phyloP scores from a whole-genome alignment of 495 filamentous ascomycete genomes.

The Xylaria venustula region DNA sequence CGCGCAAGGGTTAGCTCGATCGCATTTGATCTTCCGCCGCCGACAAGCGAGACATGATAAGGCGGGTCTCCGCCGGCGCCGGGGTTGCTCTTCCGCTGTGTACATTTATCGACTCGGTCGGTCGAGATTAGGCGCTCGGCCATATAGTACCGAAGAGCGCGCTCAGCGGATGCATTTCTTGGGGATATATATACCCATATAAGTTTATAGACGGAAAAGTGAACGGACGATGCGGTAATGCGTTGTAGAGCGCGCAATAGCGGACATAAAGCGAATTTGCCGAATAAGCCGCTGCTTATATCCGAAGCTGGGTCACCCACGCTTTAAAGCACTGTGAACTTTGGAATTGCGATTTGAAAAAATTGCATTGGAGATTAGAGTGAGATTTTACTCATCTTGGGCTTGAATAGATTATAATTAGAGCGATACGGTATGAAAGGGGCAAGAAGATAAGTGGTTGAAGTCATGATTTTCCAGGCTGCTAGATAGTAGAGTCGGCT shows the following conservation, averaged over 20 bases:
- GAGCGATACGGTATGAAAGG: too few species aligned
- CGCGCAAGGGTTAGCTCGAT: constrained; percentile 42
- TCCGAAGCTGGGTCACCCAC: background rate
- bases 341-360: background rate
- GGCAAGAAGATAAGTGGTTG: too few species aligned
- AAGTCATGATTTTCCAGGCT: too few species aligned
- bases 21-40: constrained; percentile 54
- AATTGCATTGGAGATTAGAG: too few species aligned
- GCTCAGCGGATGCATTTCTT: background rate
- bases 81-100: constrained; percentile 26
- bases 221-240: too few species aligned
- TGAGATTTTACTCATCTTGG: too few species aligned
- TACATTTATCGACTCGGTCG: background rate
- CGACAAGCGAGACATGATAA: constrained; percentile 47
- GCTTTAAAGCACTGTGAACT: background rate
- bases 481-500: too few species aligned
- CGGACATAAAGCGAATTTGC: constrained; percentile 3
- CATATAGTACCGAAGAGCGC: background rate
- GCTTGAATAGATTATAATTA: too few species aligned
- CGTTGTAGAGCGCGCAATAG: background rate
- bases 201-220: too few species aligned
- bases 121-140: background rate
- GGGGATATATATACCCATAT: background rate
- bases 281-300: constrained; percentile 11
- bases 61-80: constrained; percentile 36